phyloP scores from a whole-genome alignment of 2,329 filamentous ascomycete species.

The Aspergillus sp. region DNA sequence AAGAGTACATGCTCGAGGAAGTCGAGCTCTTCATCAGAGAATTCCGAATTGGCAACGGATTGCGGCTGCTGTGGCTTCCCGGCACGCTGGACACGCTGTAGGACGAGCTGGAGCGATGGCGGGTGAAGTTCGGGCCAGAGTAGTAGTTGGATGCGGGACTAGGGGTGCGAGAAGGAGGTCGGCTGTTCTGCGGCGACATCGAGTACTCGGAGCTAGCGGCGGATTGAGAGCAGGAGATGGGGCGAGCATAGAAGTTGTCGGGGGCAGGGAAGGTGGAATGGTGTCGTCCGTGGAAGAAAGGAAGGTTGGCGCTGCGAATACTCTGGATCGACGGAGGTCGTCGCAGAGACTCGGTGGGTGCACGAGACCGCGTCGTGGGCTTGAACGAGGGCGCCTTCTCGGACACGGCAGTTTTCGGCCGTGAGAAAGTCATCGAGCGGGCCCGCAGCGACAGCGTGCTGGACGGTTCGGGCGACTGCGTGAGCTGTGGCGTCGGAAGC shows the following conservation, averaged over 20 bases:
- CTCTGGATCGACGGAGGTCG: slow-evolving; percentile 28
- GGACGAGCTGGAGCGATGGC: slow-evolving; percentile 21
- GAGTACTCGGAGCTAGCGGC: slow-evolving; percentile 19
- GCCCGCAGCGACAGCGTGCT: slow-evolving; percentile 18
- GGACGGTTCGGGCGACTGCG: slow-evolving; percentile 23
- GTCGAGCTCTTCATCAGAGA: slow-evolving; percentile 29
- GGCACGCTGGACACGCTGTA: slow-evolving; percentile 26
- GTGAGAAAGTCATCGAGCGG: slow-evolving; percentile 24
- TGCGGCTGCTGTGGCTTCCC: slow-evolving; percentile 11
- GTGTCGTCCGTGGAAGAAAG: slow-evolving; percentile 16
- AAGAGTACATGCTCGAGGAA: slow-evolving; percentile 24
- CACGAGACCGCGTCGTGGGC: slow-evolving; percentile 9
- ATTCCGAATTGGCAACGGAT: slow-evolving; percentile 23
- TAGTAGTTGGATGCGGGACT: slow-evolving; percentile 22
- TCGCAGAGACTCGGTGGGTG: slow-evolving; percentile 18
- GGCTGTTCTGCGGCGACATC: slow-evolving; percentile 10
- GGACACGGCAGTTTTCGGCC: slow-evolving; percentile 22
- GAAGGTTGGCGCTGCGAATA: slow-evolving; percentile 22
- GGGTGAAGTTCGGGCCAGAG: slow-evolving; percentile 16
- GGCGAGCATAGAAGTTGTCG: slow-evolving; percentile 16
- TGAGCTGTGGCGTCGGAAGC: slow-evolving; percentile 18
- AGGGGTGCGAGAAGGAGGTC: slow-evolving; percentile 18
- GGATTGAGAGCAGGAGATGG: slow-evolving; percentile 19
- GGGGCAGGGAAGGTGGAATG: slow-evolving; percentile 4
- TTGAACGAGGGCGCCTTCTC: slow-evolving; percentile 14